Evolutionary conservation across 2,329 filamentous ascomycete species (phyloP).

Genomic region (Beauveria sp.): DNA sequence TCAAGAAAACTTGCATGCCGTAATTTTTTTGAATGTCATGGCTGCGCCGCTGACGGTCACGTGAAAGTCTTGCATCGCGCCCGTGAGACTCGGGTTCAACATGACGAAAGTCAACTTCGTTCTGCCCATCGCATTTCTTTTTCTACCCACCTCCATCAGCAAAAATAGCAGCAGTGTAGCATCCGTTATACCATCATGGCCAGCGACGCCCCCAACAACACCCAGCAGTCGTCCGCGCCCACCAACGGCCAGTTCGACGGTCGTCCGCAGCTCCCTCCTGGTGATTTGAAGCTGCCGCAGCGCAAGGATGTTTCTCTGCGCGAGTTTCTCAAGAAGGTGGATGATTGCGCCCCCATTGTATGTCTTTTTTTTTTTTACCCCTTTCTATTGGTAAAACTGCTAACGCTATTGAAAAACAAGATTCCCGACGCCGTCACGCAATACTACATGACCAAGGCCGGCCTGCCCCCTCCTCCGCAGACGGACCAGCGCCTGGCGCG

Average conservation of each 20-base stretch:
- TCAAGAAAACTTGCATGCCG: background rate
- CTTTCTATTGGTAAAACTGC: background rate
- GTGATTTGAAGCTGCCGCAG: slow-evolving; percentile 57
- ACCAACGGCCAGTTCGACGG: slow-evolving; percentile 22
- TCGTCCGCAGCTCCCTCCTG: slow-evolving; percentile 32
- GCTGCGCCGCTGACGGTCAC: background rate
- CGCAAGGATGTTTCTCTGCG: slow-evolving; percentile 89
- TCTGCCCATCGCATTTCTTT: background rate
- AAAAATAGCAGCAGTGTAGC: background rate
- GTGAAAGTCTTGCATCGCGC: background rate
- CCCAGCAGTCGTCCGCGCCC: slow-evolving; percentile 21
- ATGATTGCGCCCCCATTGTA: slow-evolving; percentile 96
- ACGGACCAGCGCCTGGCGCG: slow-evolving; percentile 86
- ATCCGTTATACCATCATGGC: slow-evolving; percentile 22
- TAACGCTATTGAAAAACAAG: slow-evolving; percentile 33
- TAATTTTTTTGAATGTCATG: background rate
- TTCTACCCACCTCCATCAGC: background rate
- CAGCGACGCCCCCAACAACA: slow-evolving; percentile 26
- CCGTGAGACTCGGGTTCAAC: background rate
- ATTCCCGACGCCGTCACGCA: slow-evolving; percentile 96
- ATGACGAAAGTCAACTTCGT: slow-evolving; percentile 14
- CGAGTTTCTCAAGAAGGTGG: slow-evolving; percentile 93
- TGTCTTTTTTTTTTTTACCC: slow-evolving; percentile 25
- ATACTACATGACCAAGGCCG: slow-evolving; percentile 95
- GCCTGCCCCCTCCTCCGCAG: slow-evolving; percentile 84